Evolutionary conservation across 2,329 filamentous ascomycete species (phyloP), one percentile per base, ranked within the genome.

Genomic region (Sporothrix variecibatus): DNA sequence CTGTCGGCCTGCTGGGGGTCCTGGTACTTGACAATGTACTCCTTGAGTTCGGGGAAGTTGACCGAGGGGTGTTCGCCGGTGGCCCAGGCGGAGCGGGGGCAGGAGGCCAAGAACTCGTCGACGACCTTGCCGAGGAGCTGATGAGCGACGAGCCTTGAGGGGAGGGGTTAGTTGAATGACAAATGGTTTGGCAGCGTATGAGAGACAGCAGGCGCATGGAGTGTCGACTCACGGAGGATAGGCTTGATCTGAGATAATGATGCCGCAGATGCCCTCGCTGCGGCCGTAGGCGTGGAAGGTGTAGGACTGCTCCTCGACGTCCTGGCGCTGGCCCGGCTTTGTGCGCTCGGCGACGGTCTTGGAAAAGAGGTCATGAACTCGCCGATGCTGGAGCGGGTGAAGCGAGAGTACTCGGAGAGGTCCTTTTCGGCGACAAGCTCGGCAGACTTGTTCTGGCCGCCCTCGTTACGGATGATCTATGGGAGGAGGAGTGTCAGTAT

Each of bases 1-100:
- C 92, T 95, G 85, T 97, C 94, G 78, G 94, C 95, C 84, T 97
- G 72, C 80, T 91, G 87, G 15, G 95, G 94, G 82, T 98, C 93
- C 85, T 97, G 93, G 85, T 94, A 97, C 80, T 87, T 87, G 79
- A 80, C 80, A 67, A 90, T 81, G 83, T 97, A 97, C 58, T 94
- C 92, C 82, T 93, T 91, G 73, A 98, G 87, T 81, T 92, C 88
- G 60, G 93, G 92, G 81, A 94, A 92, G 26, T 86, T 80, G 71
- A 93, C 74, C 40, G 17, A 84, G 72, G 83, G 84, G 74, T 85
- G 85, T 78, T 79, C 85, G 80, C 87, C 82, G 79, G 85, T 87
- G 23, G 87, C 86, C 87, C 91, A 96, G 60, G 90, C 85, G 70
- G 90, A 89, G 75, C 89, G 88, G 9, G 80, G 79, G 84, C 95